Base-by-base conservation (phyloP, 2,329 filamentous ascomycete genomes). In the Amauroascus verrucosus region DNA sequence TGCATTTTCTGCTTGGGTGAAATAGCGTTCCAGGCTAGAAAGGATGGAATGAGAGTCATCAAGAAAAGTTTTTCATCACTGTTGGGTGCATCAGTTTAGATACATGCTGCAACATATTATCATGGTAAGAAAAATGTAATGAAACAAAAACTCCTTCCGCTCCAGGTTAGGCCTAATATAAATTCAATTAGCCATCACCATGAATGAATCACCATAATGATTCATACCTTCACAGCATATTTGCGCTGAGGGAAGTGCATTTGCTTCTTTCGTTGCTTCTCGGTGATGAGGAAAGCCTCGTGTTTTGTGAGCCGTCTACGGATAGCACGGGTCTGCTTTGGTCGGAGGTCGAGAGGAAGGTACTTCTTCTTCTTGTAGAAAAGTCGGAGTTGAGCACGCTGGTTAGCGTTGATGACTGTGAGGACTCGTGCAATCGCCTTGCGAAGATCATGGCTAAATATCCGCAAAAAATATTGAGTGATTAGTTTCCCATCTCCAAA, bases 341-440 rank as follows among this genome's bases (percentile, higher is more conserved):
- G 77, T 77, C 93, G 88, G 80, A 98, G 90, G 76, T 98, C 94
- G 74, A 98, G 88, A 63, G 93, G 93, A 62, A 89, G 78, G 83
- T 96, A 96, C 83, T 96, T 97, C 88, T 97, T 97, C 85, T 86
- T 86, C 83, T 95, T 94, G 85, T 98, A 98, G 86, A 97, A 97
- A 65, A 97, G 82, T 69, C 90, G 89, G 70, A 98, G 88, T 80
- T 97, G 90, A 65, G 88, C 81, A 75, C 94, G 86, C 82, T 98
- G 93, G 84, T 95, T 97, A 77, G 89, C 86, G 83, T 97, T 98
- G 85, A 98, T 95, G 80, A 98, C 83, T 76, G 93, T 98, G 69
- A 98, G 85, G 77, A 96, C 88, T 72, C 91, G 90, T 72, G 93
- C 94, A 77, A 98, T 96, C 64, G 90, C 95, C 84, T 98, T 98